These are phyloP conservation scores for Exophiala sp. DNA, from an alignment of 2,329 filamentous ascomycete species.

Conservation along the genomic window DNA sequence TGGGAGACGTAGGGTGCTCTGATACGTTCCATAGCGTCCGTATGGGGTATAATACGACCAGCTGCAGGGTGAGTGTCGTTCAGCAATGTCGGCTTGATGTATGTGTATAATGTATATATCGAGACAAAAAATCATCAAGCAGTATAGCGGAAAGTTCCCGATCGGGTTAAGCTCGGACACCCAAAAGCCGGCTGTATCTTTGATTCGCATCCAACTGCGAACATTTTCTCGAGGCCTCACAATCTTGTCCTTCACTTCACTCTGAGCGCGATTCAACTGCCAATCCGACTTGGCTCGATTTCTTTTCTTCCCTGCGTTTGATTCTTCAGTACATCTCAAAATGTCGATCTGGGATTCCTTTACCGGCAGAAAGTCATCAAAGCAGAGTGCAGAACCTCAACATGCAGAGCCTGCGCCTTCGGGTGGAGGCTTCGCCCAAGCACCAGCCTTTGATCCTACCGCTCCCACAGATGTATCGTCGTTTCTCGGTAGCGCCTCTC, in stretches of 20 bases:
- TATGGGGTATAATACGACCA: not conserved
- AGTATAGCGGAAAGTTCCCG: not conserved
- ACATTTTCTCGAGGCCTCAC: constrained; percentile 9
- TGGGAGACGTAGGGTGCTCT: not conserved
- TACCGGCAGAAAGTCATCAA: constrained; percentile 51
- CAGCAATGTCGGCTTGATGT: too few species aligned
- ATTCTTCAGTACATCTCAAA: constrained; percentile 21
- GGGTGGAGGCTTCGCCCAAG: constrained; percentile 42
- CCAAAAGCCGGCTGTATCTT: not conserved
- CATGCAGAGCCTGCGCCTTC: constrained; percentile 40
- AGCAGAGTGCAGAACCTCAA: constrained; percentile 34
- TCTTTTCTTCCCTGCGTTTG: constrained; percentile 5
- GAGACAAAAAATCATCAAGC: too few species aligned
- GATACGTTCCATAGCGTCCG: not conserved
- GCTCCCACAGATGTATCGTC: constrained; percentile 74
- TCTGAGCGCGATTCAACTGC: constrained; percentile 2
- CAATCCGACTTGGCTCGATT: not conserved
- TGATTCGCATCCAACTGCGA: constrained; percentile 5
- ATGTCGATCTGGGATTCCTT: constrained; percentile 59
- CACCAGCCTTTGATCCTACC: constrained; percentile 56
- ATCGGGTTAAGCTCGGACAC: not conserved
- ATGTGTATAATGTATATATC: too few species aligned
- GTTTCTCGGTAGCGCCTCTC: constrained; percentile 70
- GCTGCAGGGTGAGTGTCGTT: too few species aligned
- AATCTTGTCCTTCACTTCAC: not conserved